Percentiles rank a stretch among this genome's conserved stretches.
phyloP scores from a whole-genome alignment of 2,329 filamentous ascomycete species.

The Immersiporthe knoxdaviesiana region DNA sequence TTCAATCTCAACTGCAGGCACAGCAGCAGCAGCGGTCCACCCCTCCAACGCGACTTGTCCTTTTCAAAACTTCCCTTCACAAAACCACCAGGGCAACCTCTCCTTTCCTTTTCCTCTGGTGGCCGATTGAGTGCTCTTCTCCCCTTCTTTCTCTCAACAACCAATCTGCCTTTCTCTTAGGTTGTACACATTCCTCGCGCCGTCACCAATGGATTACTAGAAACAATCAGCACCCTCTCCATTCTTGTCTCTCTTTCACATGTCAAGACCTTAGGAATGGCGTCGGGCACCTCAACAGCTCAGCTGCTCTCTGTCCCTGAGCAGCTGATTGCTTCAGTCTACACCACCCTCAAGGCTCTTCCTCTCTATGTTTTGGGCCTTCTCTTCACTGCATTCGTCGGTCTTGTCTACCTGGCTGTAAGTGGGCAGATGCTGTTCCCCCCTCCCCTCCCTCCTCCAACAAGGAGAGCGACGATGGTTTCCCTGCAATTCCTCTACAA shows the following conservation, averaged over 20 bases:
- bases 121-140: neutral
- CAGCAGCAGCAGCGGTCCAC: neutral
- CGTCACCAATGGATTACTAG: constrained; percentile 13
- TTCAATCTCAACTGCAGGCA: constrained; percentile 2
- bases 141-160: neutral
- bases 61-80: neutral
- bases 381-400: constrained; percentile 40
- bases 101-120: neutral
- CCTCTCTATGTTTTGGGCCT: constrained; percentile 46
- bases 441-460: too few relatives aligned
- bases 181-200: neutral
- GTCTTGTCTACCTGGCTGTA: constrained; percentile 46
- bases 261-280: constrained; percentile 21
- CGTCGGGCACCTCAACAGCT: constrained; percentile 12
- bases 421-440: constrained; percentile 14
- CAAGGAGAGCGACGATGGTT: neutral
- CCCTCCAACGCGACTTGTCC: neutral
- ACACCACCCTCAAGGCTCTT: constrained; percentile 42
- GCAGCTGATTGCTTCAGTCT: constrained; percentile 42
- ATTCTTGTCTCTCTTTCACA: constrained; percentile 19
- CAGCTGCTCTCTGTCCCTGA: constrained; percentile 38
- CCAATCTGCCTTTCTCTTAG: neutral
- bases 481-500: neutral
- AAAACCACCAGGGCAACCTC: neutral
- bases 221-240: neutral